Conservation (phyloP, 164 flowering plant genomes). For the Macadamia integrifolia region DNA sequence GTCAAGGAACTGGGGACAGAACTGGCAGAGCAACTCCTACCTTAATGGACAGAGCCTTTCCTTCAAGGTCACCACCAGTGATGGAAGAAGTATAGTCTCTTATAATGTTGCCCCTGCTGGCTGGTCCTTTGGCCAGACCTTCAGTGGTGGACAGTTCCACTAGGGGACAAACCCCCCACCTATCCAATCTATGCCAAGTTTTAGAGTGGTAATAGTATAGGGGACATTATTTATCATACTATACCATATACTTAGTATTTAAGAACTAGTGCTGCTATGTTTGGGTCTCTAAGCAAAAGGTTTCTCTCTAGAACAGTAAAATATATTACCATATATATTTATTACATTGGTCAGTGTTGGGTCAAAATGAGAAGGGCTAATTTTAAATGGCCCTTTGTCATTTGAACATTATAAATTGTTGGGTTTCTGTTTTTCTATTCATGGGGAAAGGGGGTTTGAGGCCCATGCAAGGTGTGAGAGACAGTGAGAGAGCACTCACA, state of each 20-base stretch:
- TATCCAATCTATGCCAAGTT: not conserved
- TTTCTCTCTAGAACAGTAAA: no score
- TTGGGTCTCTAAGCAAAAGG: not conserved
- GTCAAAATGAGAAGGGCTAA: constrained; percentile 16
- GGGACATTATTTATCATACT: not conserved
- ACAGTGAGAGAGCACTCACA: not conserved
- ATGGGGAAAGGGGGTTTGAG: constrained; percentile 4
- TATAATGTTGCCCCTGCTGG: constrained; percentile 49
- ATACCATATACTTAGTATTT: not conserved
- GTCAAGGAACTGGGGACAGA: constrained; percentile 93
- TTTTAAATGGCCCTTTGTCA: constrained; percentile 18
- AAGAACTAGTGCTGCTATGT: not conserved
- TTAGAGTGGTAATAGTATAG: not conserved
- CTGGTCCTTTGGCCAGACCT: constrained; percentile 87
- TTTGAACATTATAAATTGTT: not conserved
- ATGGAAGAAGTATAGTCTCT: constrained; percentile 44
- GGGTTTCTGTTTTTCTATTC: constrained; percentile 4
- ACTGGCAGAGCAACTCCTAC: constrained; percentile 70
- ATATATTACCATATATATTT: no score
- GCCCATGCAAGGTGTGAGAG: not conserved
- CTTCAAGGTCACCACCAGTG: constrained; percentile 69
- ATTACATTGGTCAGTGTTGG: not conserved
- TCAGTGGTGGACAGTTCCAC: constrained; percentile 52
- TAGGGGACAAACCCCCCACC: not conserved
- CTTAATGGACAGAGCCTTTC: constrained; percentile 70